Conservation (phyloP, 371 early-diverging fungal species). For the Mortierella sp. region DNA sequence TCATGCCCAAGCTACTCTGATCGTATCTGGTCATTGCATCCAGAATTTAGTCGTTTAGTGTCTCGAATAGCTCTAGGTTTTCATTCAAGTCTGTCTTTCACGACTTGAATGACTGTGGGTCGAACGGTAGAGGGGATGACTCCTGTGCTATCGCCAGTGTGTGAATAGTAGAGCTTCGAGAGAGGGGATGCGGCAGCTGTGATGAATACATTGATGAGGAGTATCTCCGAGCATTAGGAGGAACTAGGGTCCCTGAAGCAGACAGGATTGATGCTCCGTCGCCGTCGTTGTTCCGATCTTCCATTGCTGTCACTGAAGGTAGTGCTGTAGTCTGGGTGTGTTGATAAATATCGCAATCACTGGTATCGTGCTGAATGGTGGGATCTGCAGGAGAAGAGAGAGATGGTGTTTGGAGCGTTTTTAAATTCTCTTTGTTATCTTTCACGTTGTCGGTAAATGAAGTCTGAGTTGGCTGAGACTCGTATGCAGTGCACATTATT, state of each 20-base stretch:
- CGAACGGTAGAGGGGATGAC: constrained; percentile 3
- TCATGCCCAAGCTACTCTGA: background rate
- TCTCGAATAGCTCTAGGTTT: constrained; percentile 25
- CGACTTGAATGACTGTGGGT: constrained; percentile 17
- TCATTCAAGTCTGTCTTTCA: constrained; percentile 14
- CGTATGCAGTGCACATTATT: background rate
- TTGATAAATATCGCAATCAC: background rate
- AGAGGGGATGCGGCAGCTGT: background rate
- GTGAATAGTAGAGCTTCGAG: constrained; percentile 8
- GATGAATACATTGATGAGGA: background rate
- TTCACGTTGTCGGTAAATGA: background rate
- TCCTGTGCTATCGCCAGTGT: background rate
- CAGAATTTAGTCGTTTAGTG: constrained; percentile 31
- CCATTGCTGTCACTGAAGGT: background rate
- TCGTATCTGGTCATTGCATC: constrained; percentile 22
- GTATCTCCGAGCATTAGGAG: constrained; percentile 4
- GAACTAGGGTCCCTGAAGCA: constrained; percentile 16
- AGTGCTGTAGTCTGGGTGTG: background rate
- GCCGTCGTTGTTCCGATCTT: background rate
- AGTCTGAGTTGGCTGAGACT: background rate
- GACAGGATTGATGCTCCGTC: background rate
- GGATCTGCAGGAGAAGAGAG: background rate
- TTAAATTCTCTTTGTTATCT: background rate
- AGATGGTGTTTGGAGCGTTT: background rate
- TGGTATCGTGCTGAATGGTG: background rate